A percentile compares a stretch with the other conserved stretches of the same genome.
Conservation (phyloP, 257 asterid genomes). For the Gentiana macrophylla region DNA sequence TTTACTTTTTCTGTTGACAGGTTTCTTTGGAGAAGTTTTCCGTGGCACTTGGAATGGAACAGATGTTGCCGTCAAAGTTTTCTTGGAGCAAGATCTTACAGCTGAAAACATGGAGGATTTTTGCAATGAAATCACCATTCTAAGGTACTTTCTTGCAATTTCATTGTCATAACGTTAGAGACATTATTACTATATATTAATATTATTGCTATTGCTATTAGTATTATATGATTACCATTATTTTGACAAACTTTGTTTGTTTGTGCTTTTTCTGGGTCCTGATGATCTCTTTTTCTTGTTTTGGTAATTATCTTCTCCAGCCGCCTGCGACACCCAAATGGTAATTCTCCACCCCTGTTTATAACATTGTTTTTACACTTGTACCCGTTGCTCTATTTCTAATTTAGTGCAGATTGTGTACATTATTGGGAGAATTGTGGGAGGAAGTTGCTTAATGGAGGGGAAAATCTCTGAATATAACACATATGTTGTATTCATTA, state of each 20-base stretch:
- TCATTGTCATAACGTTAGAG: background rate
- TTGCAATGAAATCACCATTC: constrained; percentile 91
- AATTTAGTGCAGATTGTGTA: too few species aligned
- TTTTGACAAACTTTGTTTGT: background rate
- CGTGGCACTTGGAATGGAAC: constrained; percentile 99
- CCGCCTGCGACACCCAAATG: constrained; percentile 98
- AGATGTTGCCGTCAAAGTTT: constrained; percentile 93
- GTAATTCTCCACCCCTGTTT: constrained; percentile 43
- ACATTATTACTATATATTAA: too few species aligned
- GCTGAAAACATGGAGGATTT: constrained; percentile 99
- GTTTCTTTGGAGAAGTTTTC: constrained; percentile 98
- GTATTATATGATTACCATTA: background rate
- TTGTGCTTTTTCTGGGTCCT: constrained; percentile 13
- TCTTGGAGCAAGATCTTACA: constrained; percentile 97
- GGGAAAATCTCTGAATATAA: background rate
- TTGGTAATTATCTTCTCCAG: constrained; percentile 41
- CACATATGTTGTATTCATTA: background rate
- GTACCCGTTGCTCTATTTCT: constrained; percentile 5
- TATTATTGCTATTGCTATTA: too few species aligned
- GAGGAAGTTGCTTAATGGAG: too few species aligned
- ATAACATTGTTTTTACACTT: background rate
- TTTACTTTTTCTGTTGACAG: constrained; percentile 18
- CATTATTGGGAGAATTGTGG: too few species aligned
- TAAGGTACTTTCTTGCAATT: constrained; percentile 42
- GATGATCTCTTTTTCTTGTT: constrained; percentile 23